Conservation (phyloP, 371 early-diverging fungal species). For the Mucor piriformis region DNA sequence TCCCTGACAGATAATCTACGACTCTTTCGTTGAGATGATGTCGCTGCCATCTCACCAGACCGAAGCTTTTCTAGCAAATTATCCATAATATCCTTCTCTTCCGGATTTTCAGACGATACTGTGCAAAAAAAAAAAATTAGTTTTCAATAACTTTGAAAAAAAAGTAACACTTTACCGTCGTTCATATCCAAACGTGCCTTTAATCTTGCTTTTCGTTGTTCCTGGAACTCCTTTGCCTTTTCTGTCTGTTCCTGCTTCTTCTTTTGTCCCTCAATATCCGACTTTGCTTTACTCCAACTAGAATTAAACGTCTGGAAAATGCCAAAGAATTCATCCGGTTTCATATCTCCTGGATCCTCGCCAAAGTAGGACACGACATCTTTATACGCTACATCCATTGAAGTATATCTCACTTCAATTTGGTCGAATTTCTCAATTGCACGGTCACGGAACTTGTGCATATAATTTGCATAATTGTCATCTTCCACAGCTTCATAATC, state of each 20-base stretch:
- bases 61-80: conserved; percentile 78
- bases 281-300: conserved; percentile 63
- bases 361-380: conserved; percentile 79
- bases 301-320: conserved; percentile 82
- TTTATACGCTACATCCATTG: conserved; percentile 70
- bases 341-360: conserved; percentile 78
- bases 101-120: conserved; percentile 42
- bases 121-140: background rate
- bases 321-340: conserved; percentile 90
- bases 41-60: conserved; percentile 68
- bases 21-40: conserved; percentile 53
- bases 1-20: conserved; percentile 43
- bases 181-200: conserved; percentile 41
- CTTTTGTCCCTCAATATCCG: conserved; percentile 34
- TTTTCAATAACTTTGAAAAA: background rate
- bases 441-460: conserved; percentile 54
- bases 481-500: conserved; percentile 30
- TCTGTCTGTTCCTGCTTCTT: conserved; percentile 46
- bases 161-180: conserved; percentile 34
- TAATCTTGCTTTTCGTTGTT: conserved; percentile 47
- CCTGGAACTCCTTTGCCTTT: conserved; percentile 43
- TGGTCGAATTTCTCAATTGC: conserved; percentile 54
- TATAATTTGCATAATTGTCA: conserved; percentile 44
- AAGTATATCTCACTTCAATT: conserved; percentile 53
- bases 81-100: conserved; percentile 84